Evolutionary conservation across 1,284 basidiomycete genomes (phyloP).

Genomic region (Puccinia sorghi): DNA sequence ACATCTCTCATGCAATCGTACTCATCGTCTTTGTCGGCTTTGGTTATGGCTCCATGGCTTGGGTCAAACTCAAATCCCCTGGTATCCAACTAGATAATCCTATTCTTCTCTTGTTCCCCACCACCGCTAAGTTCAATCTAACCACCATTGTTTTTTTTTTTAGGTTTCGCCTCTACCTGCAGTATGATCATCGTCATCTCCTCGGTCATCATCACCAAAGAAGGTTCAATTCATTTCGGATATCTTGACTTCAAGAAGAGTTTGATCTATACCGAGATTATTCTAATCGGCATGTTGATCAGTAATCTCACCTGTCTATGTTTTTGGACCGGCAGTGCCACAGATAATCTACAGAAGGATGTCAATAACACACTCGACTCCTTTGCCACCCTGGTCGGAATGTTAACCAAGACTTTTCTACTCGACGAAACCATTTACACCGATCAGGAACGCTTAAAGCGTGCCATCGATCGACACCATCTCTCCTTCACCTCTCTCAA

Average conservation of each 20-base stretch:
- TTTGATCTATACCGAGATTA: slow-evolving; percentile 60
- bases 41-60: slow-evolving; percentile 40
- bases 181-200: slow-evolving; percentile 49
- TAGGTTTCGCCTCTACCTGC: slow-evolving; percentile 43
- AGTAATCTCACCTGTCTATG: slow-evolving; percentile 80
- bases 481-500: slow-evolving; percentile 81
- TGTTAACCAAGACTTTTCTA: slow-evolving; percentile 79
- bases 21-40: slow-evolving; percentile 48
- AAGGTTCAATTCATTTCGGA: slow-evolving; percentile 48
- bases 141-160: neutral
- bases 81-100: neutral
- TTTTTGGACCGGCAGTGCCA: slow-evolving; percentile 82
- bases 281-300: slow-evolving; percentile 72
- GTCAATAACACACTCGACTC: slow-evolving; percentile 83
- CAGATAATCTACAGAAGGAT: slow-evolving; percentile 72
- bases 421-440: slow-evolving; percentile 63
- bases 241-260: slow-evolving; percentile 47
- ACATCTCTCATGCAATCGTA: slow-evolving; percentile 47
- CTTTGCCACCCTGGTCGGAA: slow-evolving; percentile 76
- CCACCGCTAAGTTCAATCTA: slow-evolving; percentile 73
- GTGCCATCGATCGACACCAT: slow-evolving; percentile 62
- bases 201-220: slow-evolving; percentile 43
- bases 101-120: slow-evolving; percentile 70
- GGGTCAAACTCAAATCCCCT: slow-evolving; percentile 48
- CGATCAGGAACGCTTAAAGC: slow-evolving; percentile 62